These are phyloP conservation scores for Eucalyptus fibrosa DNA, from an alignment of 345 rosid species.

Conservation along the genomic window DNA sequence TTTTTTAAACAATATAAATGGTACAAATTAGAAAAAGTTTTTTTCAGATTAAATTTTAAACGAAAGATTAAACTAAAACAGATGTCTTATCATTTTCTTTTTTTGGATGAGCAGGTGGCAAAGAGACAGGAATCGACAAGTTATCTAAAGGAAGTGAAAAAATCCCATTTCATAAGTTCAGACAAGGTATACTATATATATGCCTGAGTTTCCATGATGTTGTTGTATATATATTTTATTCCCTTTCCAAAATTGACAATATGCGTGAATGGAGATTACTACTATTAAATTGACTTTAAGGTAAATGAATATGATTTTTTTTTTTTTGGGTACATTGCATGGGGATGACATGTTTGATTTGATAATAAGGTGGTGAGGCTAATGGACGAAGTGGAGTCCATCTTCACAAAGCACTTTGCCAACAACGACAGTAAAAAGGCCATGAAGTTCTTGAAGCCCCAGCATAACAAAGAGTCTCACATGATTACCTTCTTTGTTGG, in stretches of 20 bases:
- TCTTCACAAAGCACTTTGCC: conserved; percentile 93
- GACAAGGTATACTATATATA: conserved; percentile 63
- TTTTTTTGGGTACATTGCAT: background rate
- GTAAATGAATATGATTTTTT: background rate
- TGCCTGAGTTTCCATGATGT: background rate
- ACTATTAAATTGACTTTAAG: background rate
- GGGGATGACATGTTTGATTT: background rate
- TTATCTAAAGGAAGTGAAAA: conserved; percentile 75
- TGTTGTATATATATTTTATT: background rate
- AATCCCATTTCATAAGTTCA: conserved; percentile 82
- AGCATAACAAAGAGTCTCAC: conserved; percentile 80
- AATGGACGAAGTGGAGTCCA: conserved; percentile 98
- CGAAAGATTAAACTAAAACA: background rate
- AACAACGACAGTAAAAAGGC: conserved; percentile 93
- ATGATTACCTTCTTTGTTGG: conserved; percentile 96
- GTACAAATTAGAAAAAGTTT: background rate
- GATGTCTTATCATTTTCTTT: background rate
- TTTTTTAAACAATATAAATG: background rate
- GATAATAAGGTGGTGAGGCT: conserved; percentile 57
- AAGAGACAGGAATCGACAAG: conserved; percentile 73
- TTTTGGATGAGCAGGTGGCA: conserved; percentile 39
- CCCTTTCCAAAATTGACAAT: background rate
- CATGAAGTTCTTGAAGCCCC: conserved; percentile 92
- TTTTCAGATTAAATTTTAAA: background rate
- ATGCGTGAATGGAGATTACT: background rate